phyloP scores from a whole-genome alignment of 2,329 filamentous ascomycete species.

The Xylariaceae sp. region DNA sequence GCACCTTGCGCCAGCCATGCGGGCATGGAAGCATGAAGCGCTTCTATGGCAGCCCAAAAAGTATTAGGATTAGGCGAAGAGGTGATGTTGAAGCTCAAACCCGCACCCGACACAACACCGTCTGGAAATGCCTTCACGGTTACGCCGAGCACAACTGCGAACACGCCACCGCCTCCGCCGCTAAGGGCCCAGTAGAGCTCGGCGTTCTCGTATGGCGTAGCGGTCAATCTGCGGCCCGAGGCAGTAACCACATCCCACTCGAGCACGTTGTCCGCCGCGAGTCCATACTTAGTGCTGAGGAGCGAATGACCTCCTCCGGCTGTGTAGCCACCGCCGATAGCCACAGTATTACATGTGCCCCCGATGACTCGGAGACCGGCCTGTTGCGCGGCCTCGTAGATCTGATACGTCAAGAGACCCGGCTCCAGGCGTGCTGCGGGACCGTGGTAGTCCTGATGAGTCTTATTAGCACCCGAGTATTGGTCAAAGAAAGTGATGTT shows the following conservation, averaged over 20 bases:
- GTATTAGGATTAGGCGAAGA: not conserved
- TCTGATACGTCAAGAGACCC: constrained; percentile 42
- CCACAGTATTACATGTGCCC: constrained; percentile 45
- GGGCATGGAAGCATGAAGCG: not conserved
- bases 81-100: not conserved
- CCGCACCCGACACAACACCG: not conserved
- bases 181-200: constrained; percentile 48
- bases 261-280: constrained; percentile 46
- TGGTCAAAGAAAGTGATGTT: constrained; percentile 26
- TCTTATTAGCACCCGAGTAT: not conserved
- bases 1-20: too few relatives aligned
- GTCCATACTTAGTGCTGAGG: constrained; percentile 41
- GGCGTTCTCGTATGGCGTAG: constrained; percentile 33
- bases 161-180: constrained; percentile 42
- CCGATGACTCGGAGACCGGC: constrained; percentile 40
- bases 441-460: constrained; percentile 35
- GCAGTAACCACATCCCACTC: constrained; percentile 45
- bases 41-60: constrained; percentile 29
- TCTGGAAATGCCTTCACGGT: constrained; percentile 34
- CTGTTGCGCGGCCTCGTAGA: constrained; percentile 33
- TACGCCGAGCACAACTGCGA: constrained; percentile 38
- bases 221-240: constrained; percentile 40
- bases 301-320: constrained; percentile 50
- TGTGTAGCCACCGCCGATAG: constrained; percentile 42
- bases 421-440: constrained; percentile 44